These are phyloP conservation scores for Phytophthora macrochlamydospora DNA, from an alignment of 352 stramenopile species.

Conservation along the genomic window DNA sequence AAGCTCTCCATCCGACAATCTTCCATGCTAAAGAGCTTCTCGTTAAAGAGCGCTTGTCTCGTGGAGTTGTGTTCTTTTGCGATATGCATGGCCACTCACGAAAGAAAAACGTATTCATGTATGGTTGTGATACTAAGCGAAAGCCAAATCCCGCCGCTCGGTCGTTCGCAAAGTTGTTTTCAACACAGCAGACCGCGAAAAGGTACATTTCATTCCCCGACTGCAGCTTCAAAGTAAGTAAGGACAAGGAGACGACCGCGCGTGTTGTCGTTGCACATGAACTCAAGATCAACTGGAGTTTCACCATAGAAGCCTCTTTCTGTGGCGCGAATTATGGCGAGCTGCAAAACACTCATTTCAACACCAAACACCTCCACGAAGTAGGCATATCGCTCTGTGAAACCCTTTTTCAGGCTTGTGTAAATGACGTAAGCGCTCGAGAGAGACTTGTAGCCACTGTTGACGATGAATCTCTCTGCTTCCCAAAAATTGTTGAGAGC, in stretches of 20 bases:
- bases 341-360: conserved; percentile 71
- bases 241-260: conserved; percentile 80
- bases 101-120: conserved; percentile 96
- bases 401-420: conserved; percentile 47
- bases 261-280: conserved; percentile 85
- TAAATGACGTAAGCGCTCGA: conserved; percentile 37
- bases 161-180: conserved; percentile 75
- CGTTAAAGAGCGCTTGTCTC: conserved; percentile 44
- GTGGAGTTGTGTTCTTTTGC: conserved; percentile 85
- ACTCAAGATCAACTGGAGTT: conserved; percentile 75
- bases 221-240: conserved; percentile 86
- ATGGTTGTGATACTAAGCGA: conserved; percentile 93
- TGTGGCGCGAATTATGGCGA: conserved; percentile 79
- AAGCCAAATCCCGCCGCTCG: conserved; percentile 72
- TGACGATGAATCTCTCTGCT: conserved; percentile 40
- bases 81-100: conserved; percentile 93
- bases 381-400: conserved; percentile 57
- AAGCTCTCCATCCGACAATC: conserved; percentile 86
- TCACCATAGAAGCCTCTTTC: conserved; percentile 90
- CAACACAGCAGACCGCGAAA: conserved; percentile 67
- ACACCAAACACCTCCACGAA: conserved; percentile 57
- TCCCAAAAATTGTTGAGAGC: conserved; percentile 42
- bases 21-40: conserved; percentile 87
- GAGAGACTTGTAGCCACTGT: conserved; percentile 36
- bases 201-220: conserved; percentile 68